phyloP scores from a whole-genome alignment of 2,329 filamentous ascomycete genomes.

The Zarea fungicola region DNA sequence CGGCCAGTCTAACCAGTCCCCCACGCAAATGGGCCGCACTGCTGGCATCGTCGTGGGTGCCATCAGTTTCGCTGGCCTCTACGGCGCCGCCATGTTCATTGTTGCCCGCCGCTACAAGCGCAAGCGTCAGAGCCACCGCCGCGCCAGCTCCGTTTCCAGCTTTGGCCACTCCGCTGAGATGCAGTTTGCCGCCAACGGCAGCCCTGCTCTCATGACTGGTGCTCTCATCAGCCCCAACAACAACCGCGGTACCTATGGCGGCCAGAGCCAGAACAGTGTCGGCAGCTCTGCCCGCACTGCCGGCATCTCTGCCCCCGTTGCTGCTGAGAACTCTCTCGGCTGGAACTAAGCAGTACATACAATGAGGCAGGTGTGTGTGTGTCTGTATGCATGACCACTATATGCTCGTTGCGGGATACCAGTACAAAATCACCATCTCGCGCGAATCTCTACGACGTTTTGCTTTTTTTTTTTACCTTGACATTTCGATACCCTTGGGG shows the following conservation, averaged over 20 bases:
- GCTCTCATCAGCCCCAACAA: slow-evolving; percentile 50
- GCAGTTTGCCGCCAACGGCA: slow-evolving; percentile 44
- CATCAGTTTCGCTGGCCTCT: slow-evolving; percentile 73
- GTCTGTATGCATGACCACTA: neutral
- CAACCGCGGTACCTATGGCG: slow-evolving; percentile 52
- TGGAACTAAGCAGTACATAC: slow-evolving; percentile 68
- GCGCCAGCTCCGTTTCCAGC: slow-evolving; percentile 66
- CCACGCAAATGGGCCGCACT: slow-evolving; percentile 57
- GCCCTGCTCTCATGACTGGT: slow-evolving; percentile 65
- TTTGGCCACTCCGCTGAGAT: slow-evolving; percentile 44
- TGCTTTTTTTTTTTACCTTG: slow-evolving; percentile 3
- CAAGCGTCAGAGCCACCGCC: slow-evolving; percentile 71
- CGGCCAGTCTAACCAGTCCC: slow-evolving; percentile 41
- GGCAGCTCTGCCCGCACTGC: slow-evolving; percentile 50
- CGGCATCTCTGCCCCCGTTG: slow-evolving; percentile 82
- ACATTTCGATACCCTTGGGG: slow-evolving; percentile 11
- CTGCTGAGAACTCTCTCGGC: slow-evolving; percentile 89
- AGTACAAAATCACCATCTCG: slow-evolving; percentile 2
- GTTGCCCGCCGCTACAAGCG: slow-evolving; percentile 86
- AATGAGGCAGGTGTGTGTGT: neutral
- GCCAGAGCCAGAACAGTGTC: slow-evolving; percentile 62
- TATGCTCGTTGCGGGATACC: neutral
- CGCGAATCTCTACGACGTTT: slow-evolving; percentile 8
- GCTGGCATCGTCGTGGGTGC: slow-evolving; percentile 71
- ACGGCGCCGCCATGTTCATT: slow-evolving; percentile 91